A percentile compares a stretch with the other conserved stretches of the same genome.
Evolutionary conservation across 768 basidiomycete genomes (phyloP).

Genomic region (Kwoniella botswanensis): DNA sequence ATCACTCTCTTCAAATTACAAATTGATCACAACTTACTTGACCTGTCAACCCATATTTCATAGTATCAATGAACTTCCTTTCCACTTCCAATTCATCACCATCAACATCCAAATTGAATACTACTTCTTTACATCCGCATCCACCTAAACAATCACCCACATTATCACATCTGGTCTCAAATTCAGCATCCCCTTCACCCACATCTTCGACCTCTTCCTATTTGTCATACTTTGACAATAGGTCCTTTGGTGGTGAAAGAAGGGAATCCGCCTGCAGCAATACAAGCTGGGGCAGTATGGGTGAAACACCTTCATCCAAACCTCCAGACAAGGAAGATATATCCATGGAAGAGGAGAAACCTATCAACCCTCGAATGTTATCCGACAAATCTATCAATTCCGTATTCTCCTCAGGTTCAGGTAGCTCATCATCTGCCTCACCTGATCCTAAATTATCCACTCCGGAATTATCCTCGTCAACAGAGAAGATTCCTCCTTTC

Average conservation of each 20-base stretch:
- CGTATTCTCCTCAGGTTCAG: slow-evolving; percentile 11
- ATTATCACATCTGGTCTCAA: neutral
- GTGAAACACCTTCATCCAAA: slow-evolving; percentile 11
- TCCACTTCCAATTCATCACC: neutral
- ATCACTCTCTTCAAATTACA: neutral
- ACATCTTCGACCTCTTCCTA: slow-evolving; percentile 24
- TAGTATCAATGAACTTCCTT: slow-evolving; percentile 6
- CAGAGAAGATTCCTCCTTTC: slow-evolving; percentile 4
- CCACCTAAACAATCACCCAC: slow-evolving; percentile 15
- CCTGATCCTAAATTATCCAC: slow-evolving; percentile 16
- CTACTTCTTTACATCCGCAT: slow-evolving; percentile 1
- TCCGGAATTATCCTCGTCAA: slow-evolving; percentile 7
- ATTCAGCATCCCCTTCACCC: slow-evolving; percentile 22
- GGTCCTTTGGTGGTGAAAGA: slow-evolving; percentile 11
- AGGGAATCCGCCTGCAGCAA: slow-evolving; percentile 18
- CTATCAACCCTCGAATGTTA: slow-evolving; percentile 5
- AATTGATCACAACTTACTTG: neutral
- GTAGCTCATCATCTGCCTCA: slow-evolving; percentile 15
- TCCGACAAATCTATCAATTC: slow-evolving; percentile 10
- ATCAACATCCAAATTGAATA: neutral
- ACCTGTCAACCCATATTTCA: neutral
- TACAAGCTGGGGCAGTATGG: slow-evolving; percentile 31
- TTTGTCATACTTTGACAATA: slow-evolving; percentile 20
- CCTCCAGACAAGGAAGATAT: slow-evolving; percentile 13
- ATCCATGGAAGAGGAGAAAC: slow-evolving; percentile 17